Evolutionary conservation across 2,329 filamentous ascomycete genomes (phyloP).

Genomic region (Exophiala viscosa): DNA sequence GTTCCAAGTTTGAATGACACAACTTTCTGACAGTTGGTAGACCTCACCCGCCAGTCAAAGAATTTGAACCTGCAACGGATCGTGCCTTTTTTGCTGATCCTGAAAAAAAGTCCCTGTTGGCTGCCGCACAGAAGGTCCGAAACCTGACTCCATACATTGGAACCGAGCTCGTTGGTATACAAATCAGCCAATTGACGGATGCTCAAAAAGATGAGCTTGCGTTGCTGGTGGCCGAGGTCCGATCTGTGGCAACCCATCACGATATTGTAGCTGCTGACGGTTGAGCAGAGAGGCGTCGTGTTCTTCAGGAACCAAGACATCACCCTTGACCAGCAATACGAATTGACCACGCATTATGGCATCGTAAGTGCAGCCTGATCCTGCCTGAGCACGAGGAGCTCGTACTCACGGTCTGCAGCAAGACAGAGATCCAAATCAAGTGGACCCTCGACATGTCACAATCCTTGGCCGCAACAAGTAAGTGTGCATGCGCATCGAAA

Average conservation of each 20-base stretch:
- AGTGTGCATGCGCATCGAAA: background rate
- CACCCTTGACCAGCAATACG: constrained; percentile 23
- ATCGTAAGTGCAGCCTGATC: constrained; percentile 6
- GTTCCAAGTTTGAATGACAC: too few species aligned
- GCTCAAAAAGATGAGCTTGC: constrained; percentile 51
- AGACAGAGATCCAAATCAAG: constrained; percentile 29
- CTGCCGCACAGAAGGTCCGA: constrained; percentile 37
- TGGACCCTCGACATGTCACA: constrained; percentile 28
- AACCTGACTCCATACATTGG: constrained; percentile 44
- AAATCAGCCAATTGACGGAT: constrained; percentile 47
- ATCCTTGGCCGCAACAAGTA: constrained; percentile 28
- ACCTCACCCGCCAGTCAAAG: constrained; percentile 17
- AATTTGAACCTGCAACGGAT: constrained; percentile 20
- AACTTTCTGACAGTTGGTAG: too few species aligned
- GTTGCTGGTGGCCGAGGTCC: constrained; percentile 65
- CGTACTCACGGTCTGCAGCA: constrained; percentile 8
- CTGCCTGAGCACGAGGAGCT: background rate
- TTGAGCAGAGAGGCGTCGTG: constrained; percentile 22
- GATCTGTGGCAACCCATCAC: constrained; percentile 47
- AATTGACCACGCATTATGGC: constrained; percentile 22
- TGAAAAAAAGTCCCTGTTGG: constrained; percentile 41
- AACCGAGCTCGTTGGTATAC: constrained; percentile 42
- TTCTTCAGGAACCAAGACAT: constrained; percentile 26
- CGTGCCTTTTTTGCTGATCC: constrained; percentile 36
- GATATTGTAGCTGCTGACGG: constrained; percentile 38